phyloP scores from a whole-genome alignment of 345 rosid genomes.

The Ricinus communis region DNA sequence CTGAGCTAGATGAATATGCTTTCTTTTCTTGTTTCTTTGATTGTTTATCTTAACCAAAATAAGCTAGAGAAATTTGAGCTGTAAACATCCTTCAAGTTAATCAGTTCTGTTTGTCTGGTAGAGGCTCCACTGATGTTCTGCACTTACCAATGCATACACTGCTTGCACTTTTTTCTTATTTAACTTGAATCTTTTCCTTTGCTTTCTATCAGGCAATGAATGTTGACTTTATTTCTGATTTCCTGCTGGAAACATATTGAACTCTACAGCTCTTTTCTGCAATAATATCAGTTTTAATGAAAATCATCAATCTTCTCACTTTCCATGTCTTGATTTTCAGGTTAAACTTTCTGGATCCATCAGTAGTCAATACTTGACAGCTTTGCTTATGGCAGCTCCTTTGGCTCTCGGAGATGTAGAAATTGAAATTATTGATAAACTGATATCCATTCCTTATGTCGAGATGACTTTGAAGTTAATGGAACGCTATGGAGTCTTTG shows the following conservation, averaged over 20 bases:
- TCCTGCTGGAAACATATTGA: no score
- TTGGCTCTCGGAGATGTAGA: conserved; percentile 90
- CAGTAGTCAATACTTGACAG: conserved; percentile 96
- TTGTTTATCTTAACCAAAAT: not conserved
- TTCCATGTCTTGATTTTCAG: conserved; percentile 43
- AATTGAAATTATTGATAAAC: conserved; percentile 81
- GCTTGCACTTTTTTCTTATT: no score
- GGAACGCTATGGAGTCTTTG: conserved; percentile 82
- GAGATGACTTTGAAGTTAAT: conserved; percentile 96
- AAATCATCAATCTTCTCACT: conserved; percentile 14
- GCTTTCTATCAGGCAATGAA: not conserved
- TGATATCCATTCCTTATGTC: conserved; percentile 91
- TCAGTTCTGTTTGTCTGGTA: not conserved
- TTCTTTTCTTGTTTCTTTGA: not conserved
- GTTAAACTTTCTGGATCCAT: conserved; percentile 92
- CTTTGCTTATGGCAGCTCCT: conserved; percentile 96
- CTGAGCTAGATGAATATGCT: not conserved
- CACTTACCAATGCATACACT: no score
- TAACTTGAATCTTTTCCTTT: not conserved
- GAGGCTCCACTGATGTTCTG: not conserved
- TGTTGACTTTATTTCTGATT: not conserved
- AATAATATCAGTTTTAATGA: not conserved
- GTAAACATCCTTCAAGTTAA: not conserved
- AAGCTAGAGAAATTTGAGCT: not conserved
- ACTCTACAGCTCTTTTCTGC: not conserved